These are phyloP conservation scores for Immersiporthe knoxdaviesiana DNA, from an alignment of 2,329 filamentous ascomycete species.

Conservation along the genomic window DNA sequence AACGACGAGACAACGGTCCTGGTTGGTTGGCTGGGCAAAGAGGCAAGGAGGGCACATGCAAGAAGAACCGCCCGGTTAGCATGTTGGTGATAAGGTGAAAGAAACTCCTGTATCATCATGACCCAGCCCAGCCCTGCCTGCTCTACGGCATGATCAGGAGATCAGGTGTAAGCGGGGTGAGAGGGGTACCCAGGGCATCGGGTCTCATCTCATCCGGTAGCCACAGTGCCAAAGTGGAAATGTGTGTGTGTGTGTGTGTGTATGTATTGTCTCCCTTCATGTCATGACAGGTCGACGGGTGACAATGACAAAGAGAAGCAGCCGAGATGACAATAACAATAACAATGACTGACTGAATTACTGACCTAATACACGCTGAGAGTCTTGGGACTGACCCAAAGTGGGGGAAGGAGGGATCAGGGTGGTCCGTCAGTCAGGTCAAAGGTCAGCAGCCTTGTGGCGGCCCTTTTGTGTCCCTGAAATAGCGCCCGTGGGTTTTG, in stretches of 20 bases:
- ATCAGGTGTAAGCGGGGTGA: neutral
- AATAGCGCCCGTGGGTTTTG: constrained; percentile 7
- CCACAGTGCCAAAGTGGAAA: neutral
- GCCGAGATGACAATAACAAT: neutral
- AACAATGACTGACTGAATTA: too few species aligned
- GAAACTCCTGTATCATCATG: neutral
- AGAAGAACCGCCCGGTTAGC: neutral
- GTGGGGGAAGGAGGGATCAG: neutral
- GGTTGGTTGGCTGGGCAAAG: constrained; percentile 8
- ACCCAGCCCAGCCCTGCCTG: neutral
- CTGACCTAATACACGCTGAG: neutral
- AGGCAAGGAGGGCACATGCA: neutral
- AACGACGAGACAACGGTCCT: neutral
- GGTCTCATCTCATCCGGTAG: neutral
- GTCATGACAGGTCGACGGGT: too few species aligned
- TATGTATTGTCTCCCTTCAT: neutral
- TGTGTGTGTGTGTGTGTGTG: neutral
- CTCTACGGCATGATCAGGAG: neutral
- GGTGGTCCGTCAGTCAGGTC: neutral
- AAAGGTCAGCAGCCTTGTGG: constrained; percentile 10
- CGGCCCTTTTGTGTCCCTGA: constrained; percentile 14
- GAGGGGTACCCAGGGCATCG: neutral
- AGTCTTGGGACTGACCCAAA: neutral
- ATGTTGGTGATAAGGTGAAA: neutral
- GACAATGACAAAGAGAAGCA: neutral